Evolutionary conservation across 257 asterid species (phyloP).

Genomic region (Solanum gracilifrons): DNA sequence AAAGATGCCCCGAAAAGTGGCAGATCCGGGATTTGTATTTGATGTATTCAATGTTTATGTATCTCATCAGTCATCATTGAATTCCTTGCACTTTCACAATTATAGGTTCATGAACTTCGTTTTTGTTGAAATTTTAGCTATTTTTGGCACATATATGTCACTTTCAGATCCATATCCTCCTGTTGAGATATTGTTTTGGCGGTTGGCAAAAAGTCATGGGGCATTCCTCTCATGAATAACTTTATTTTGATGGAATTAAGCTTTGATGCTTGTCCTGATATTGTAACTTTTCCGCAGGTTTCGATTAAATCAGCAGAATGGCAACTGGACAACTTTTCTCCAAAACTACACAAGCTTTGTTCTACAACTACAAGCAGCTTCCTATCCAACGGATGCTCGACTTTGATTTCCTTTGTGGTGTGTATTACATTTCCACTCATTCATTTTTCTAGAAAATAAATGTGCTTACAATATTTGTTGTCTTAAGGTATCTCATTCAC

Average conservation of each 20-base stretch:
- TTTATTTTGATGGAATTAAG: neutral
- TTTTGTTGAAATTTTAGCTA: neutral
- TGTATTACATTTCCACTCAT: neutral
- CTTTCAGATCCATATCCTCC: neutral
- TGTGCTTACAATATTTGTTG: neutral
- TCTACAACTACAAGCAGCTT: conserved; percentile 89
- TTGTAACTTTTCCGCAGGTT: conserved; percentile 23
- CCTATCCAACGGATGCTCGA: conserved; percentile 99
- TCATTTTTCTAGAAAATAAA: neutral
- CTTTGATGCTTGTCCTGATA: conserved; percentile 9
- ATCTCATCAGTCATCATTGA: neutral
- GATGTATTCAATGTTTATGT: neutral
- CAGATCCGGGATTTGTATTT: neutral
- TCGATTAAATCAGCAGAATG: conserved; percentile 35
- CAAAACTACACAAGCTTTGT: conserved; percentile 83
- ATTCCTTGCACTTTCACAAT: neutral
- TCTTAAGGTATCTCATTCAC: neutral
- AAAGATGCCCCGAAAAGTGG: neutral
- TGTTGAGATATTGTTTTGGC: neutral
- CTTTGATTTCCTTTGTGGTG: conserved; percentile 96
- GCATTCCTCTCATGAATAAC: neutral
- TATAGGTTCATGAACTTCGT: neutral
- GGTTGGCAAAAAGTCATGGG: neutral
- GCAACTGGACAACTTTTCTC: conserved; percentile 94
- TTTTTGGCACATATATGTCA: neutral